These are phyloP conservation scores for Sporothrix pseudoabietina DNA, from an alignment of 2,329 filamentous ascomycete genomes.

Conservation along the genomic window DNA sequence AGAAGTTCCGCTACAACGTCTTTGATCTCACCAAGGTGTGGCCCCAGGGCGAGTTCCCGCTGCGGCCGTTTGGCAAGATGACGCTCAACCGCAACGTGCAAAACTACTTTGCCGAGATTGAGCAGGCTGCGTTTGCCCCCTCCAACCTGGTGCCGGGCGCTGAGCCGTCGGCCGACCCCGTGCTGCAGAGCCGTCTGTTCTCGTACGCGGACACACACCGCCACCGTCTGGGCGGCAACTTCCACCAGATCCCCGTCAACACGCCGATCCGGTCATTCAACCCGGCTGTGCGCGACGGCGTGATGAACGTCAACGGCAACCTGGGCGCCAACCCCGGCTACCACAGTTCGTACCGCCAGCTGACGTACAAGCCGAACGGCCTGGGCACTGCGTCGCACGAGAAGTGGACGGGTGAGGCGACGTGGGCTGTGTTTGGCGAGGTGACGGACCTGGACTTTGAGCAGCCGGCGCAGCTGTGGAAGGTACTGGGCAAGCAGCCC, in stretches of 20 bases:
- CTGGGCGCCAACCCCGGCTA: conserved; percentile 64
- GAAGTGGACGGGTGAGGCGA: conserved; percentile 51
- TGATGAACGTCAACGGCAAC: conserved; percentile 69
- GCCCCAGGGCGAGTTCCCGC: conserved; percentile 64
- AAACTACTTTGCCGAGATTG: conserved; percentile 71
- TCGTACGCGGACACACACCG: conserved; percentile 65
- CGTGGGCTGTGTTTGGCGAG: conserved; percentile 48
- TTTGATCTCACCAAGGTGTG: conserved; percentile 72
- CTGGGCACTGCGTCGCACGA: conserved; percentile 49
- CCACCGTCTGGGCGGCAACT: conserved; percentile 65
- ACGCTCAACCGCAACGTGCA: conserved; percentile 65
- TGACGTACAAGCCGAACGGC: conserved; percentile 48
- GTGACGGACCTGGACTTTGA: conserved; percentile 54
- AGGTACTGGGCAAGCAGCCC: conserved; percentile 49
- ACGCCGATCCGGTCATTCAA: conserved; percentile 58
- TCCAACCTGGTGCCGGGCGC: conserved; percentile 66
- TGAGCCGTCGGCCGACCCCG: conserved; percentile 63
- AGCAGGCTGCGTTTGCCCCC: conserved; percentile 68
- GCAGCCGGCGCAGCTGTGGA: conserved; percentile 53
- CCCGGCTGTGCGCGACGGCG: conserved; percentile 73
- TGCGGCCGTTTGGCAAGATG: conserved; percentile 62
- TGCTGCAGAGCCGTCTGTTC: conserved; percentile 63
- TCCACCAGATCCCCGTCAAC: conserved; percentile 66
- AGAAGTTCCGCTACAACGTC: conserved; percentile 63
- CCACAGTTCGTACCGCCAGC: conserved; percentile 51